A percentile compares a stretch with the other conserved stretches of the same genome.
These are phyloP conservation scores for Hemisphaericaspora nanyangensis DNA, from an alignment of 805 yeast genomes.

Conservation along the genomic window DNA sequence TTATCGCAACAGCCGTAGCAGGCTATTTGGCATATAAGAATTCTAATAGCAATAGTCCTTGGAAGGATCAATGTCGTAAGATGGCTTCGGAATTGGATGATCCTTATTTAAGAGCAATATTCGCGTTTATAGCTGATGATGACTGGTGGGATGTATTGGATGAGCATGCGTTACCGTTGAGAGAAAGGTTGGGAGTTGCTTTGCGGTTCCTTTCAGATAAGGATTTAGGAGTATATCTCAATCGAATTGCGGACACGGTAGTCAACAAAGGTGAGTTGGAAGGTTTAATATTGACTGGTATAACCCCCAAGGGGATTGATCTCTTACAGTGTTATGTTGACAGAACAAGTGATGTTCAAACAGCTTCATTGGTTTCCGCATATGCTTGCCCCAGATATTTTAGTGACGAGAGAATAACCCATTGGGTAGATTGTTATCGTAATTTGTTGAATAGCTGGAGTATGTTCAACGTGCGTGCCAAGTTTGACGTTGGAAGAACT, in stretches of 20 bases:
- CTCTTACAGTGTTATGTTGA: conserved; percentile 83
- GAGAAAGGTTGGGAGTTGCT: conserved; percentile 90
- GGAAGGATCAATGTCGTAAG: conserved; percentile 90
- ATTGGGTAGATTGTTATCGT: conserved; percentile 75
- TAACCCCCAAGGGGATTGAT: conserved; percentile 79
- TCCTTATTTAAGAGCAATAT: conserved; percentile 87
- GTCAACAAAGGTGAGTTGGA: conserved; percentile 81
- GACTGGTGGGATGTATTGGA: conserved; percentile 96
- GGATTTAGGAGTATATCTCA: conserved; percentile 69
- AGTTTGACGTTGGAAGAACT: conserved; percentile 76
- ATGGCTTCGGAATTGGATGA: conserved; percentile 85
- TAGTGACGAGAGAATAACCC: conserved; percentile 63
- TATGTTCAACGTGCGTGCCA: conserved; percentile 72
- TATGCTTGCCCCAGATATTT: conserved; percentile 85
- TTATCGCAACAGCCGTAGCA: conserved; percentile 92
- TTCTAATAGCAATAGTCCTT: conserved; percentile 60
- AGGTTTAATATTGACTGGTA: conserved; percentile 88
- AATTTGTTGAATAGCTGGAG: conserved; percentile 74
- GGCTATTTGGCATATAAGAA: conserved; percentile 74
- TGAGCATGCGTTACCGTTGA: conserved; percentile 80
- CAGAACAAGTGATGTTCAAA: conserved; percentile 85
- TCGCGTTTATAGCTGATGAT: conserved; percentile 89
- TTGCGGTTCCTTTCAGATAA: conserved; percentile 77
- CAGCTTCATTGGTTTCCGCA: conserved; percentile 77
- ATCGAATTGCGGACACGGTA: conserved; percentile 65